phyloP scores from a whole-genome alignment of 1,139 yeast species.

The Candida sp. region DNA sequence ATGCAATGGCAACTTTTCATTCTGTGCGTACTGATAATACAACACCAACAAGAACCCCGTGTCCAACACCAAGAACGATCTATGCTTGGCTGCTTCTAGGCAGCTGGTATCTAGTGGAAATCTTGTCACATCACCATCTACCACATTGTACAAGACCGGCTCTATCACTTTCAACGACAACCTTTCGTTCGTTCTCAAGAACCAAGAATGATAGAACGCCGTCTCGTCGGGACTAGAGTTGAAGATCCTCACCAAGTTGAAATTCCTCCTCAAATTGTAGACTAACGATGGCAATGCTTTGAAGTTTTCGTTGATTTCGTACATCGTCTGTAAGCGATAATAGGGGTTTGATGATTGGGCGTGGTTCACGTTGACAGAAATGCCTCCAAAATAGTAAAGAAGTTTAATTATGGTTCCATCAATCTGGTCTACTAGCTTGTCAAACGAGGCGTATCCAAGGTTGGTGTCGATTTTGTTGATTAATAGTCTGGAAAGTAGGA shows the following conservation, averaged over 20 bases:
- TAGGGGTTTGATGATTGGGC: slow-evolving; percentile 26
- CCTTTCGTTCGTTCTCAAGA: slow-evolving; percentile 21
- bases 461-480: slow-evolving; percentile 38
- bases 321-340: slow-evolving; percentile 19
- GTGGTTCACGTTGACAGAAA: slow-evolving; percentile 17
- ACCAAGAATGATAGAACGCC: slow-evolving; percentile 40
- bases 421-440: slow-evolving; percentile 25
- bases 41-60: slow-evolving; percentile 30
- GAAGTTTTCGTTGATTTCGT: slow-evolving; percentile 30
- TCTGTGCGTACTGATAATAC: slow-evolving; percentile 20
- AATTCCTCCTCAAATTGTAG: slow-evolving; percentile 37
- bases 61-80: slow-evolving; percentile 33
- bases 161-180: slow-evolving; percentile 27
- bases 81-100: slow-evolving; percentile 14
- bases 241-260: slow-evolving; percentile 37
- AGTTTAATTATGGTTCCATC: slow-evolving; percentile 32
- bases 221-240: slow-evolving; percentile 52
- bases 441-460: slow-evolving; percentile 39
- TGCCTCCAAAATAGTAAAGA: slow-evolving; percentile 36
- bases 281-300: slow-evolving; percentile 29
- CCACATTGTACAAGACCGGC: slow-evolving; percentile 28
- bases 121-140: slow-evolving; percentile 10
- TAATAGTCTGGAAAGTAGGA: slow-evolving; percentile 34
- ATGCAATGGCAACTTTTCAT: slow-evolving; percentile 28
- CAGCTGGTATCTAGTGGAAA: slow-evolving; percentile 24